Evolutionary conservation across 1,284 basidiomycete genomes (phyloP).

Genomic region (Rhizoctonia solani): DNA sequence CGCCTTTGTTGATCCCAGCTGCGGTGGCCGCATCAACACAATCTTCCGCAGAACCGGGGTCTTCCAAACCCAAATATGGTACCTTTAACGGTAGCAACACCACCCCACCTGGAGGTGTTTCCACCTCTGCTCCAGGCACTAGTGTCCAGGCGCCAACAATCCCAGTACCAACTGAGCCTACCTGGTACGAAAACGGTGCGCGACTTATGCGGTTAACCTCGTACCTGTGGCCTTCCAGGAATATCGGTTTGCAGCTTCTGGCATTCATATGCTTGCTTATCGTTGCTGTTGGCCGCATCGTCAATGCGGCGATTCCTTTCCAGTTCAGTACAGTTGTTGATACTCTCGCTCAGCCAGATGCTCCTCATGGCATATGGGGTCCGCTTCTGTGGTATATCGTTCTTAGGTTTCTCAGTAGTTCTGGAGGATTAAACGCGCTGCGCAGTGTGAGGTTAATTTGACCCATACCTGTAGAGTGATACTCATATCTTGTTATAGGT

Average conservation of each 20-base stretch:
- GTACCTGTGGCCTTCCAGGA: constrained; percentile 81
- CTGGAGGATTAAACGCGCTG: constrained; percentile 70
- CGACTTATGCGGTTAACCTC: constrained; percentile 68
- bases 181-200: constrained; percentile 64
- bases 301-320: constrained; percentile 75
- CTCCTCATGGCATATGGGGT: constrained; percentile 53
- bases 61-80: constrained; percentile 34
- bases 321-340: constrained; percentile 70
- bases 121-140: constrained; percentile 59
- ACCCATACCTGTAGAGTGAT: neutral
- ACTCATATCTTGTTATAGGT: constrained; percentile 48
- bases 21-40: neutral
- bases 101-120: constrained; percentile 59
- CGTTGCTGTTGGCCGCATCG: constrained; percentile 70
- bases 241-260: constrained; percentile 64
- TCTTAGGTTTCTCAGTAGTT: constrained; percentile 68
- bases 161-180: constrained; percentile 47
- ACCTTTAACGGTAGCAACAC: constrained; percentile 49
- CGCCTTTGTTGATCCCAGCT: constrained; percentile 51
- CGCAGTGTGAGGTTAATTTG: constrained; percentile 56
- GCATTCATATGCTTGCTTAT: constrained; percentile 70
- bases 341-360: constrained; percentile 53
- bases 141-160: constrained; percentile 23
- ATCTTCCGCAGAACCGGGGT: constrained; percentile 26
- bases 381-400: constrained; percentile 65